A percentile compares a stretch with the other conserved stretches of the same genome.
Conservation (phyloP, 306 rosid genomes). For the Adenanthera pavonina region DNA sequence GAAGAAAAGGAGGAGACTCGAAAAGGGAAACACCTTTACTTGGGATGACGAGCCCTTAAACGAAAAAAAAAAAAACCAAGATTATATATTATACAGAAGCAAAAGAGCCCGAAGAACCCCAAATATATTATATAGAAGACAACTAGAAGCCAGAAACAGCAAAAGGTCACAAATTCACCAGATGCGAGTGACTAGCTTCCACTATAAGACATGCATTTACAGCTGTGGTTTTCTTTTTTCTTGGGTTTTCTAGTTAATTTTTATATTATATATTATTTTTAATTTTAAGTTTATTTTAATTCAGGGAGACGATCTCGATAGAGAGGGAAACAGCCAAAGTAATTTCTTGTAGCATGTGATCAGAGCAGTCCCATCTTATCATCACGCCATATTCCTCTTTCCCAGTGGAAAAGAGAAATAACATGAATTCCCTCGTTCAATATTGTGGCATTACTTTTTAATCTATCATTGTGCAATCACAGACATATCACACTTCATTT, state of each 20-base stretch:
- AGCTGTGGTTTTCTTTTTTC: slow-evolving; percentile 60
- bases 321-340: slow-evolving; percentile 13
- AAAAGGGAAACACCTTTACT: slow-evolving; percentile 56
- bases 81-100: slow-evolving; percentile 41
- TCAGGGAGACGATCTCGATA: not conserved
- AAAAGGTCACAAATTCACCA: slow-evolving; percentile 46
- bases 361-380: slow-evolving; percentile 50
- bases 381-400: slow-evolving; percentile 54
- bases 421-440: slow-evolving; percentile 21
- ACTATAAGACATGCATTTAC: slow-evolving; percentile 55
- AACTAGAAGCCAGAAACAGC: slow-evolving; percentile 45
- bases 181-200: slow-evolving; percentile 38
- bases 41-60: slow-evolving; percentile 59
- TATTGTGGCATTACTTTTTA: slow-evolving; percentile 38
- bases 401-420: slow-evolving; percentile 39
- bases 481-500: slow-evolving; percentile 37
- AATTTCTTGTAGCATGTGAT: slow-evolving; percentile 51
- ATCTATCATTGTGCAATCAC: slow-evolving; percentile 51
- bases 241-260: slow-evolving; percentile 28
- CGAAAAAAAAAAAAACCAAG: slow-evolving; percentile 42
- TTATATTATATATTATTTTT: not conserved
- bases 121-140: slow-evolving; percentile 50
- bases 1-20: slow-evolving; percentile 49
- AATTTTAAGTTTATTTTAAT: not conserved
- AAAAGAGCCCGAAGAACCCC: slow-evolving; percentile 36